These are phyloP conservation scores for Mycosphaerelloides madeirae DNA, from an alignment of 2,329 filamentous ascomycete species.

Conservation along the genomic window DNA sequence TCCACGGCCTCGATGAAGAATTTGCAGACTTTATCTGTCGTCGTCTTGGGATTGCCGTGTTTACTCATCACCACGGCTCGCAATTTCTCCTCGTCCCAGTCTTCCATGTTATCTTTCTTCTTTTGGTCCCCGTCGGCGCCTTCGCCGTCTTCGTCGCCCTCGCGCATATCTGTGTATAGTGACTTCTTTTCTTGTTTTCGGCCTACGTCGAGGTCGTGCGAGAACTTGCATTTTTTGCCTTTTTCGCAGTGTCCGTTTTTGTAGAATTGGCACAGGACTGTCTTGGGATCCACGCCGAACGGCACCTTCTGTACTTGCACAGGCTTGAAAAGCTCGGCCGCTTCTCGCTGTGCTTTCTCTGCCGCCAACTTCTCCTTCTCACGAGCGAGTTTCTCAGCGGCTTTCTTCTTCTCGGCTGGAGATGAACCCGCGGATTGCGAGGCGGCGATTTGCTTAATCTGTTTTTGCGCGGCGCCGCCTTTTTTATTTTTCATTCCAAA, in stretches of 20 bases:
- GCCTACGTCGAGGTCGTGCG: conserved; percentile 83
- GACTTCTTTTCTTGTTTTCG: conserved; percentile 90
- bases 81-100: conserved; percentile 97
- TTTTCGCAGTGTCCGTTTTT: conserved; percentile 98
- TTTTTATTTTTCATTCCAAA: conserved; percentile 99
- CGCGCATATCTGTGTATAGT: conserved; percentile 79
- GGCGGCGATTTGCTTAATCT: conserved; percentile 77
- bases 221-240: conserved; percentile 95
- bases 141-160: conserved; percentile 64
- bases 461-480: conserved; percentile 80
- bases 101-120: conserved; percentile 86
- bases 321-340: conserved; percentile 78
- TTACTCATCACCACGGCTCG: conserved; percentile 87
- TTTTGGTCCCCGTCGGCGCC: conserved; percentile 65
- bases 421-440: conserved; percentile 69
- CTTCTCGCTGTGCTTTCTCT: conserved; percentile 76
- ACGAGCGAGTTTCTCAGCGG: conserved; percentile 58
- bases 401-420: conserved; percentile 82
- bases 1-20: conserved; percentile 96
- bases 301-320: conserved; percentile 96
- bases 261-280: conserved; percentile 90
- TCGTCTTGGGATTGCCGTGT: conserved; percentile 92
- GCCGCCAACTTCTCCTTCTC: conserved; percentile 89
- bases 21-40: conserved; percentile 98
- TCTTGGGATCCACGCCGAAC: conserved; percentile 97